phyloP scores from a whole-genome alignment of 2,329 filamentous ascomycete genomes.

The Diaporthe sp. region DNA sequence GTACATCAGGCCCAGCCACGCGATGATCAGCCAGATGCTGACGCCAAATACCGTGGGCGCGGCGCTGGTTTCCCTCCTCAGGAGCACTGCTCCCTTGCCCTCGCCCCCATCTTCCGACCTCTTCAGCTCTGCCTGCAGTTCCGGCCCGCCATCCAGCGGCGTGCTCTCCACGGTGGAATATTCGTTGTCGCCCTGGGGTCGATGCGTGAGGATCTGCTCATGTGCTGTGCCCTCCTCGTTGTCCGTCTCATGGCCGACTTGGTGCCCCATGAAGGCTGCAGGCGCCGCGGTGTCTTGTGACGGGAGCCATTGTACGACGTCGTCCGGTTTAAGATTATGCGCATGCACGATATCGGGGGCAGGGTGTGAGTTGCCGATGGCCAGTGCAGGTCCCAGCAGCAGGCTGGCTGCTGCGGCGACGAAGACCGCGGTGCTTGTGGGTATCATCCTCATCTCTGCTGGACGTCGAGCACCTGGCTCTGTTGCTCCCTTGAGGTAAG shows the following conservation, averaged over 20 bases:
- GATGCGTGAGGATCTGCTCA: neutral
- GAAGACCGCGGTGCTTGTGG: slow-evolving; percentile 1
- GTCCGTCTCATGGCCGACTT: neutral
- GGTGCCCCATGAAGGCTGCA: neutral
- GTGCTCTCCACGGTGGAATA: neutral
- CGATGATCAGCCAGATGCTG: slow-evolving; percentile 34
- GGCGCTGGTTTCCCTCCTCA: slow-evolving; percentile 26
- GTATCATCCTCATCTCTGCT: slow-evolving; percentile 4
- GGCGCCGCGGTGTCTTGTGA: neutral
- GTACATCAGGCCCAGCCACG: slow-evolving; percentile 35
- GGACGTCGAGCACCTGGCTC: neutral
- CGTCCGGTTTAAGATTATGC: neutral
- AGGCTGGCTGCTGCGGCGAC: slow-evolving; percentile 20
- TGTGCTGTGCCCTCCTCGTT: neutral
- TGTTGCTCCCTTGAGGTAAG: neutral
- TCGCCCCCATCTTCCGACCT: neutral
- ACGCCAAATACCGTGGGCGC: slow-evolving; percentile 31
- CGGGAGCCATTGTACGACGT: neutral
- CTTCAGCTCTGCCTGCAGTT: neutral
- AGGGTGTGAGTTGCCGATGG: neutral
- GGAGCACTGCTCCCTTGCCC: neutral
- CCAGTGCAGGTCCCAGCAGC: slow-evolving; percentile 20
- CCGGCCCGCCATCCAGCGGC: neutral
- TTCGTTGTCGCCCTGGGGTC: neutral
- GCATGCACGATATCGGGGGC: neutral